phyloP scores from a whole-genome alignment of 768 basidiomycete species.

The Suillus weaverae region DNA sequence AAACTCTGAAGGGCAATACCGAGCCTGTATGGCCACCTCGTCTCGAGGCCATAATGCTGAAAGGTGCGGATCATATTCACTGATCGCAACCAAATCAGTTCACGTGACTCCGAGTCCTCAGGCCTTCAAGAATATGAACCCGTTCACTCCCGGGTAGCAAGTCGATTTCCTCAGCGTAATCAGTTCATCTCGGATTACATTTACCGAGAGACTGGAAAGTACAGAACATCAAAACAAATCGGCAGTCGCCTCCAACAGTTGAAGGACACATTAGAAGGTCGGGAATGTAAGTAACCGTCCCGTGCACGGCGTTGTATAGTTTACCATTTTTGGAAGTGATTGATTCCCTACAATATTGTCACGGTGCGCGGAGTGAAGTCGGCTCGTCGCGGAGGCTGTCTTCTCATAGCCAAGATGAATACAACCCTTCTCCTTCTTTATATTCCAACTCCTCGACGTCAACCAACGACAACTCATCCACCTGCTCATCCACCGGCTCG shows the following conservation, averaged over 20 bases:
- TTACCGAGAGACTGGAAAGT: constrained; percentile 63
- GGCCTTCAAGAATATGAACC: constrained; percentile 71
- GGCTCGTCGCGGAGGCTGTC: constrained; percentile 19
- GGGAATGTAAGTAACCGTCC: constrained; percentile 52
- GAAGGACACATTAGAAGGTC: constrained; percentile 70
- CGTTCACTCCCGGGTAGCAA: constrained; percentile 70
- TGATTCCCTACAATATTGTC: constrained; percentile 27
- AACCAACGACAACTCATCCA: constrained; percentile 18
- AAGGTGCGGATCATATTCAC: constrained; percentile 47
- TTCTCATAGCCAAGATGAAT: constrained; percentile 16
- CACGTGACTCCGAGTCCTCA: constrained; percentile 28
- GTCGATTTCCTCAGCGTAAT: constrained; percentile 77
- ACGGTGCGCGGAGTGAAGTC: constrained; percentile 26
- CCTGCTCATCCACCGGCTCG: constrained; percentile 20
- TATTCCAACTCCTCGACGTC: constrained; percentile 14
- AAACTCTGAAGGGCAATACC: constrained; percentile 61
- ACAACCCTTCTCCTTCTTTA: constrained; percentile 25
- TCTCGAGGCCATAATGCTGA: constrained; percentile 73
- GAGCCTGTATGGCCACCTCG: constrained; percentile 81
- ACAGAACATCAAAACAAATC: constrained; percentile 75
- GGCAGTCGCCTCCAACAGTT: constrained; percentile 80
- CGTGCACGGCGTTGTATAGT: constrained; percentile 3
- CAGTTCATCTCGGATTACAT: constrained; percentile 81
- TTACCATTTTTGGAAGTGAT: constrained; percentile 33
- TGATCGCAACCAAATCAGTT: constrained; percentile 14